A percentile compares a stretch with the other conserved stretches of the same genome.
These are phyloP conservation scores for Trichoderma arundinaceum DNA, from an alignment of 2,329 filamentous ascomycete species.

Conservation along the genomic window DNA sequence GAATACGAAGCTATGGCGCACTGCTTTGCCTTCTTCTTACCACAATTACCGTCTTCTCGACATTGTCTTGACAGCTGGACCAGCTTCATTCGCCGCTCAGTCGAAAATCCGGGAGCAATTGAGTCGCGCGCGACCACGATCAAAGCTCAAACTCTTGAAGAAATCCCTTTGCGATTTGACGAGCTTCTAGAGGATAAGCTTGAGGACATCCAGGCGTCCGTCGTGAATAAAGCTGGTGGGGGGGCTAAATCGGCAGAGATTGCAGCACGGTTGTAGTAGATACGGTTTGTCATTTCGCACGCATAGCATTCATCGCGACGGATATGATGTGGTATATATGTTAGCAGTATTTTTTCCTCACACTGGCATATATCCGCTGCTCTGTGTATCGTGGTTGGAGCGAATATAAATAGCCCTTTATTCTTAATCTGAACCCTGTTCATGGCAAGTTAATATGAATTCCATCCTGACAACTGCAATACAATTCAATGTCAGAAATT, in stretches of 20 bases:
- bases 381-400: no score
- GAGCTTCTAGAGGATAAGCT: slow-evolving; percentile 51
- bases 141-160: slow-evolving; percentile 58
- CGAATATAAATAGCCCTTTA: no score
- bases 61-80: slow-evolving; percentile 63
- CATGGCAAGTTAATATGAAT: no score
- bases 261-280: slow-evolving; percentile 4
- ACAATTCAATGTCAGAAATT: no score
- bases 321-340: not conserved
- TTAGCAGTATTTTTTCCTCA: not conserved
- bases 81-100: slow-evolving; percentile 57
- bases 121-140: slow-evolving; percentile 52
- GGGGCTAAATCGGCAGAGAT: not conserved
- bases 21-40: slow-evolving; percentile 67
- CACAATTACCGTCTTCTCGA: slow-evolving; percentile 50
- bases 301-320: no score
- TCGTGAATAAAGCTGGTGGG: slow-evolving; percentile 39
- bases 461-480: no score
- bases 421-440: no score
- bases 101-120: slow-evolving; percentile 45
- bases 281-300: no score
- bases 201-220: slow-evolving; percentile 50
- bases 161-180: slow-evolving; percentile 52
- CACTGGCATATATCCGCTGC: no score
- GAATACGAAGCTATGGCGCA: slow-evolving; percentile 85